Conservation (phyloP, 2,329 filamentous ascomycete species). For the Teratosphaeria pseudoeucalypti region DNA sequence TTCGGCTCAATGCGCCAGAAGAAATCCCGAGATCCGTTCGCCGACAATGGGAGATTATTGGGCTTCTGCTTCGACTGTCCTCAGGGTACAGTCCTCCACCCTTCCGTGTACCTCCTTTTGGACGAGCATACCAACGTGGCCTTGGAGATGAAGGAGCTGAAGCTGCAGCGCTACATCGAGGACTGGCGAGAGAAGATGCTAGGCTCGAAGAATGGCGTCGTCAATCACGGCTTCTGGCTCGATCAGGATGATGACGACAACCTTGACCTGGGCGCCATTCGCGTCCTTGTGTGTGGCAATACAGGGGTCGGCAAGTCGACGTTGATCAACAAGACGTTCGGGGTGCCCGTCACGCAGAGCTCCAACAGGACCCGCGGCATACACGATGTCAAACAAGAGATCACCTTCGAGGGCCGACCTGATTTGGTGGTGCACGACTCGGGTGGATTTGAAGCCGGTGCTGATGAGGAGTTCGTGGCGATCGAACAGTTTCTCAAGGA, state of each 20-base stretch:
- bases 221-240: constrained; percentile 20
- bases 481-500: constrained; percentile 25
- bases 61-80: constrained; percentile 17
- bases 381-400: constrained; percentile 24
- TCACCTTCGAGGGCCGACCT: constrained; percentile 23
- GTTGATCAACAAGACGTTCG: constrained; percentile 25
- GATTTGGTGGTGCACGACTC: constrained; percentile 28
- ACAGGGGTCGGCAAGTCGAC: constrained; percentile 25
- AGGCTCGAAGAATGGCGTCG: constrained; percentile 8
- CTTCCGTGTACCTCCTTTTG: constrained; percentile 24
- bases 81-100: constrained; percentile 25
- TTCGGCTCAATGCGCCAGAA: constrained; percentile 9
- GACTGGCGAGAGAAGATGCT: constrained; percentile 18
- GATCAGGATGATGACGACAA: constrained; percentile 8
- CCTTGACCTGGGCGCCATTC: constrained; percentile 15
- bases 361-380: constrained; percentile 21
- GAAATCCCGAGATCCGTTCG: constrained; percentile 10
- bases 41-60: constrained; percentile 8
- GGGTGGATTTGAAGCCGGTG: constrained; percentile 26
- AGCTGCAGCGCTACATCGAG: constrained; percentile 17
- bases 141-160: constrained; percentile 18
- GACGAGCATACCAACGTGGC: constrained; percentile 19
- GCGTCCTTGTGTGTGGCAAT: constrained; percentile 27
- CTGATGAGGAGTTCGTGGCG: constrained; percentile 18
- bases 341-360: constrained; percentile 20